Percentiles rank a stretch among this genome's conserved stretches.
Conservation (phyloP, 2,329 filamentous ascomycete species). For the Sphaerostilbella broomeana region DNA sequence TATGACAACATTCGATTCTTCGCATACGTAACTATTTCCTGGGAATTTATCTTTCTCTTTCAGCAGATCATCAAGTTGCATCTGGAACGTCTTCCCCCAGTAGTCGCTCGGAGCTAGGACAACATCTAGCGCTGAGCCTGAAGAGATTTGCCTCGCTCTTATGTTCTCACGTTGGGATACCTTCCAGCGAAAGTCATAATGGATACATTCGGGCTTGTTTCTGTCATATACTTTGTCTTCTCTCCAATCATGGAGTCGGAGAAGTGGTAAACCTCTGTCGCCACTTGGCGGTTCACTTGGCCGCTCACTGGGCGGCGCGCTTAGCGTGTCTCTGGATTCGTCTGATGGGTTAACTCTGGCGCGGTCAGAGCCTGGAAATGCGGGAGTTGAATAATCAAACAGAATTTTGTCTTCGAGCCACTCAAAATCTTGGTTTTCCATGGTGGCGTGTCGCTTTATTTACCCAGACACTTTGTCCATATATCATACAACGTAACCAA, state of each 20-base stretch:
- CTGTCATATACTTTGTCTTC: constrained; percentile 15
- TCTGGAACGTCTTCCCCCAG: background rate
- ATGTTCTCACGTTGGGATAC: constrained; percentile 16
- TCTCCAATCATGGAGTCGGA: constrained; percentile 15
- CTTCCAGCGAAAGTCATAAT: constrained; percentile 19
- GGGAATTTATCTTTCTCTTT: background rate
- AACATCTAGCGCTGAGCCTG: background rate
- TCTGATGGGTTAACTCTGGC: too few species aligned
- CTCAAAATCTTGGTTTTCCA: too few species aligned
- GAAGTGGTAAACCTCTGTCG: too few species aligned
- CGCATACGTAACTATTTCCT: background rate
- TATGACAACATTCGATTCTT: background rate
- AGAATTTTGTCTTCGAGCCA: too few species aligned
- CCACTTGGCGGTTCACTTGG: too few species aligned
- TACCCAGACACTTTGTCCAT: too few species aligned
- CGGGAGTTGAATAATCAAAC: too few species aligned
- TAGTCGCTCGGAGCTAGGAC: background rate
- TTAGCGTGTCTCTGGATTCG: too few species aligned
- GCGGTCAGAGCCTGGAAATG: too few species aligned
- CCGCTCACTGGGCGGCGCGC: too few species aligned
- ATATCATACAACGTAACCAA: too few species aligned
- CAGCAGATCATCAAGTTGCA: background rate
- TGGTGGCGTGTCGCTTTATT: too few species aligned
- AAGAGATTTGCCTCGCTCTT: background rate
- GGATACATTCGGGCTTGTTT: constrained; percentile 7